Evolutionary conservation across 2,329 filamentous ascomycete species (phyloP), one percentile per base, ranked within the genome.

Genomic region (Epichloe uncinata): DNA sequence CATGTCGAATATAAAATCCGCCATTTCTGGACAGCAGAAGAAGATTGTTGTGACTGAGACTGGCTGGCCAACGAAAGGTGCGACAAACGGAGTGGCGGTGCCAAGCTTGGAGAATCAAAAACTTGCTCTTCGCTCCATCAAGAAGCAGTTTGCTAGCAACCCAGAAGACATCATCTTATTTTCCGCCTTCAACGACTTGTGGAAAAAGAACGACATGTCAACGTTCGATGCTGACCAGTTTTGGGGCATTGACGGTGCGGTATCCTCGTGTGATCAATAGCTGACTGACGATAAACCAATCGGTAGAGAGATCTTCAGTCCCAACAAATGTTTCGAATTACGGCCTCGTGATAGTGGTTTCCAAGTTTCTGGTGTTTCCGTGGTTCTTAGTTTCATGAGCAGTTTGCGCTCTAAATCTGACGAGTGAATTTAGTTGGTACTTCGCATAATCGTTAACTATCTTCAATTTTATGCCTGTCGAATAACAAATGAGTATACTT

Each of bases 41-140:
- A 74, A 85, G 34, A 72, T 91, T 37, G 81, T 95, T 56, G 81
- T 94, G 56, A 88, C 86, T 1, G 89, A 95, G 71, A 83, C 84
- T 3, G 89, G 89, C 47, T 95, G 88, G 88, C 88, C 88, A 41
- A 81, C 78, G 63, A 65, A 78, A 56, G 88, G 88, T 16, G 57
- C 70, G 12, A 53, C 73, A 48, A 90, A 93, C 61, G 78, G 79
- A 2, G 60, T 62, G 16, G 87, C 87, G n/a, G 70, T 90, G 2
- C 84, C 87, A 0, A 79, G 80, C 12, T 58, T 69, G n/a, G 68
- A 72, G 11, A 80, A 89, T 56, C 88, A 95, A 64, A 62, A 69
- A 11, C 63, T 65, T 20, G 88, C 88, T 11, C 64, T 95, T 36
- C 63, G 68, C 5, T 82, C 81, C 22, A 77, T 95, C 59, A 78